Percentiles rank a stretch among this genome's conserved stretches.
These are phyloP conservation scores for Rhodotorula sp. DNA, from an alignment of 1,284 basidiomycete species.

Conservation along the genomic window DNA sequence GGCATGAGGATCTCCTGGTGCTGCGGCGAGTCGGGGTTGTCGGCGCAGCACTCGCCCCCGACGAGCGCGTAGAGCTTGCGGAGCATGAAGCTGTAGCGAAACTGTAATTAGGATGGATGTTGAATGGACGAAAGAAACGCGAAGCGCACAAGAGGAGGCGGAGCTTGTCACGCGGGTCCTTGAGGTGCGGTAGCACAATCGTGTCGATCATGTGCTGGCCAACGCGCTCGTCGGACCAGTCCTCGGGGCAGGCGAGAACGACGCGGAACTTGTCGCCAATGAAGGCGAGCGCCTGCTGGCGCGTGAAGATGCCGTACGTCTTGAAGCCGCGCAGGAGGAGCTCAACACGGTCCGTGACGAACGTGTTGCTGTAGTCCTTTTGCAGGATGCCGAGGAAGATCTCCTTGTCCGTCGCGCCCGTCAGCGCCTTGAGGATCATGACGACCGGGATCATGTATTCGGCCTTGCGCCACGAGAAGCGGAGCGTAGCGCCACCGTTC, in stretches of 20 bases:
- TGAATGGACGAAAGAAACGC: neutral
- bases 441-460: slow-evolving; percentile 99
- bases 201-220: slow-evolving; percentile 83
- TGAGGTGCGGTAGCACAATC: slow-evolving; percentile 87
- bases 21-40: slow-evolving; percentile 98
- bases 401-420: slow-evolving; percentile 93
- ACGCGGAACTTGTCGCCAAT: slow-evolving; percentile 98
- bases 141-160: slow-evolving; percentile 81
- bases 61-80: slow-evolving; percentile 93
- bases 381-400: slow-evolving; percentile 98
- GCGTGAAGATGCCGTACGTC: slow-evolving; percentile 81
- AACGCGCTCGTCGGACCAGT: slow-evolving; percentile 82
- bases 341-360: slow-evolving; percentile 96
- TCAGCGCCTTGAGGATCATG: slow-evolving; percentile 91
- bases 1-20: slow-evolving; percentile 97
- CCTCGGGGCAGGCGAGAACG: slow-evolving; percentile 86
- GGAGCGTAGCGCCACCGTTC: slow-evolving; percentile 90
- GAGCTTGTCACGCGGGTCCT: slow-evolving; percentile 91
- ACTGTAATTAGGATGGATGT: neutral
- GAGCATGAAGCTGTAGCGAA: slow-evolving; percentile 79
- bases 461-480: slow-evolving; percentile 97
- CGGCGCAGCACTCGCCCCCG: slow-evolving; percentile 83
- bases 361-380: slow-evolving; percentile 96
- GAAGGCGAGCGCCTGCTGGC: slow-evolving; percentile 92
- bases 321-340: slow-evolving; percentile 97